Conservation (phyloP, 1,284 basidiomycete species). For the Cutaneotrichosporon curvatum region DNA sequence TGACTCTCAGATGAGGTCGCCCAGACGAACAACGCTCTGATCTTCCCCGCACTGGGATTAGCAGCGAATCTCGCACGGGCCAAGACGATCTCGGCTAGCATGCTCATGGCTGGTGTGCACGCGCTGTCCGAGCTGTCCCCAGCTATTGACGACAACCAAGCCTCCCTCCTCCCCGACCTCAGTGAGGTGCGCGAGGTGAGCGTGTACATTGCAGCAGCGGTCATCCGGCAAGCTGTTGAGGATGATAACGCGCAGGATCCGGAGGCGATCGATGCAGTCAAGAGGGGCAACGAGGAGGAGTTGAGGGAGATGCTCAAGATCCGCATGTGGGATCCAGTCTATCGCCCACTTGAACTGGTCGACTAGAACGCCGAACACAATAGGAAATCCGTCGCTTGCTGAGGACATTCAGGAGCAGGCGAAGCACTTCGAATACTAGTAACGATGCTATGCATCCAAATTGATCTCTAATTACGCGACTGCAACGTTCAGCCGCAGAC, state of each 20-base stretch:
- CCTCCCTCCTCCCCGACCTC: conserved; percentile 53
- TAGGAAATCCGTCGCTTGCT: background rate
- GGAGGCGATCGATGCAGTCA: conserved; percentile 34
- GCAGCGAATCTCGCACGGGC: conserved; percentile 61
- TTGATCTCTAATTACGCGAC: conserved; percentile 23
- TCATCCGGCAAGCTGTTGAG: conserved; percentile 66
- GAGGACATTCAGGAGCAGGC: no score
- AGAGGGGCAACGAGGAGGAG: conserved; percentile 1
- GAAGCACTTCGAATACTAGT: no score
- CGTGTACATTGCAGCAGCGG: conserved; percentile 57
- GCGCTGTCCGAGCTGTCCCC: conserved; percentile 67
- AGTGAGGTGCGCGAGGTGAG: conserved; percentile 60
- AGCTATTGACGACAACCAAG: conserved; percentile 59
- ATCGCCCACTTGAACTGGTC: conserved; percentile 39
- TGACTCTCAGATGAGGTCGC: conserved; percentile 32
- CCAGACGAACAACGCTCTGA: conserved; percentile 56
- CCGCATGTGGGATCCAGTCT: conserved; percentile 44
- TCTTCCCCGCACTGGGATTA: conserved; percentile 72
- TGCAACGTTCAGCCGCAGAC: conserved; percentile 49
- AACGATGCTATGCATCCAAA: conserved; percentile 1
- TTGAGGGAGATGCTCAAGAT: conserved; percentile 23
- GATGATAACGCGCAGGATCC: conserved; percentile 53
- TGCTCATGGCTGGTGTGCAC: conserved; percentile 61
- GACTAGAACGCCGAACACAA: conserved; percentile 26
- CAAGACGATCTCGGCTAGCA: conserved; percentile 57